Evolutionary conservation across 495 filamentous ascomycete species (phyloP), one percentile per base, ranked within the genome.

Genomic region (Hypoxylon fragiforme): DNA sequence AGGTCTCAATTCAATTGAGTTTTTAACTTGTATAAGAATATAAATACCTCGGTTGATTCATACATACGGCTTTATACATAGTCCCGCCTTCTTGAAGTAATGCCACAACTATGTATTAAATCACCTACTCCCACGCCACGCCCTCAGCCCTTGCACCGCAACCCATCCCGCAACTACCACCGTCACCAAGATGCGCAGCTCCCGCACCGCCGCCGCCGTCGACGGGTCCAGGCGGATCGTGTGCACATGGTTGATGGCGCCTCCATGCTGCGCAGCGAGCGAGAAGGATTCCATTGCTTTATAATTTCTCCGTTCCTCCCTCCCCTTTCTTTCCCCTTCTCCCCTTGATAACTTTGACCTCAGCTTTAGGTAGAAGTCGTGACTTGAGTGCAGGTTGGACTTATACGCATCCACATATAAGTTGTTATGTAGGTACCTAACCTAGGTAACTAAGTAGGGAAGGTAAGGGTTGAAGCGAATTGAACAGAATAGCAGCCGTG

Each of bases 181-280:
- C 79, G 82, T 40, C 81, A 88, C 54, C 77, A 87, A 20, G 80
- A 87, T 47, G 82, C 85, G 84, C 85, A 90, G 62, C 66, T 90
- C 57, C 79, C 86, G 70, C 73, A 78, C 44, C 80, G 85, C 32
- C 77, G 85, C 30, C 26, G 52, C 32, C 7, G 55, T 38, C 4
- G 51, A 55, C 12, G 55, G 50, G 35, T 68, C 65, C 16, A 68
- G 49, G 16, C 62, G 62, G 31, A 68, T 63, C 4, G 49, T 49
- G 16, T 68, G 62, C n/a, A 56, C 24, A 26, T 68, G 65, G 34
- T 67, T 54, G 44, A 67, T 64, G 3, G 57, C 62, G 40, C 62
- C 65, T 11, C 46, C 62, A 13, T 67, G 65, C 36, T 58, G 41
- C 1, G 65, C 65, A 9, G 65, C 65, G 11, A 67, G 39, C 16